Conservation (phyloP, 1,284 basidiomycete species). For the Salmacisia buchloeana region DNA sequence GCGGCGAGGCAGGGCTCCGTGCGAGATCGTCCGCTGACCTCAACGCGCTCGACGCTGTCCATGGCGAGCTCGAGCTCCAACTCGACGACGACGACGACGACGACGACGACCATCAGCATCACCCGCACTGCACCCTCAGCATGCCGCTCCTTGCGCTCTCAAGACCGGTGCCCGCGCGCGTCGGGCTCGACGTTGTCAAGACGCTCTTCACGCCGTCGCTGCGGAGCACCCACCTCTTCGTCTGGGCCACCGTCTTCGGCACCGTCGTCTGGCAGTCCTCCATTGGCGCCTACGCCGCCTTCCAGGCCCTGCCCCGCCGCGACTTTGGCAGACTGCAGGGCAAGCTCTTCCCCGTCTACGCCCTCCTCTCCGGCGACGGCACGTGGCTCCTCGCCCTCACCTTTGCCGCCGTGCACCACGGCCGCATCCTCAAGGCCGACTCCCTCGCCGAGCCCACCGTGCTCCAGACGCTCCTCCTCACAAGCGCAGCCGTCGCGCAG, state of each 20-base stretch:
- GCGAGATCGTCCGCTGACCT: no score
- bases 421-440: not conserved
- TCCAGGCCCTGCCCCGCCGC: not conserved
- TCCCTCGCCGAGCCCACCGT: slow-evolving; percentile 3
- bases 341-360: slow-evolving; percentile 6
- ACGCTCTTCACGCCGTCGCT: slow-evolving; percentile 1
- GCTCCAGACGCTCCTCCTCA: not conserved
- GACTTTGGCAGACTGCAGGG: slow-evolving; percentile 1
- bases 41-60: no score
- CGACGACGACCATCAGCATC: no score
- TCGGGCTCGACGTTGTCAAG: slow-evolving; percentile 8
- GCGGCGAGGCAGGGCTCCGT: no score
- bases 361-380: not conserved
- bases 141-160: not conserved
- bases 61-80: no score
- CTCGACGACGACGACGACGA: no score
- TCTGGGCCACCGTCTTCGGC: not conserved
- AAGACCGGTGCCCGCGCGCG: not conserved
- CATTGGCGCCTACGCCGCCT: slow-evolving; percentile 1
- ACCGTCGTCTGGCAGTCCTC: not conserved
- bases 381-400: not conserved
- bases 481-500: not conserved
- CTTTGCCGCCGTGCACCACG: not conserved
- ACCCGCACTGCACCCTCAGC: no score
- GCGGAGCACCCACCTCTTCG: not conserved